Evolutionary conservation across 1,284 basidiomycete genomes (phyloP), one percentile per base, ranked within the genome.

Genomic region (Cryptococcus wingfieldii): DNA sequence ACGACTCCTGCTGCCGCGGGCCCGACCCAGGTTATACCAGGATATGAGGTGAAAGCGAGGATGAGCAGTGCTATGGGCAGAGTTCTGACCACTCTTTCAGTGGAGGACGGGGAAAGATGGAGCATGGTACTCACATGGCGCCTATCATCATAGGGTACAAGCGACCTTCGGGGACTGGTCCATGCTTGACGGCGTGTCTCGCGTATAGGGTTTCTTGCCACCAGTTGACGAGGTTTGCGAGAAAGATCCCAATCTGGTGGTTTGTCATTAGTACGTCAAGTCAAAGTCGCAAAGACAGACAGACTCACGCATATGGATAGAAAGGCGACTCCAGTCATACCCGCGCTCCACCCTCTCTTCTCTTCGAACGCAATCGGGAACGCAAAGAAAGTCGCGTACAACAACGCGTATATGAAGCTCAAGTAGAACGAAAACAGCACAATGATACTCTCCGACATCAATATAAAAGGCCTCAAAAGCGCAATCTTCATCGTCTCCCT

Each of bases 361-460:
- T 74, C 67, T 49, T 68, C 66, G 53, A 75, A 79, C 13, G 69
- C 68, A 49, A 73, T 68, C 4, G 74, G 74, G 64, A 73, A 74
- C 16, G 70, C 71, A 38, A 75, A 74, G 68, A 76, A 76, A 43
- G 67, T 65, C 19, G 66, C 63, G 65, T 75, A 75, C 2, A 76
- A 65, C 13, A 74, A 61, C 54, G 68, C 64, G 66, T 81, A 81
- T 50, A 81, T 70, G 62, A 80, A 79, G 9, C 72, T 71, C 5
- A 79, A 65, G 68, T 79, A 81, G 13, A 81, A 60, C 1, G 75
- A 75, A 61, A 80, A 75, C 60, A 74, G 74, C 31, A 78, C 56
- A 18, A 79, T 70, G 59, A 79, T 77, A 2, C 71, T 66, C 62
- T 79, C 79, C 61, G 76, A 70, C 59, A 79, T 74, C 37, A 80